A percentile compares a stretch with the other conserved stretches of the same genome.
phyloP scores from a whole-genome alignment of 2,329 filamentous ascomycete species.

The Calonectria henricotiae region DNA sequence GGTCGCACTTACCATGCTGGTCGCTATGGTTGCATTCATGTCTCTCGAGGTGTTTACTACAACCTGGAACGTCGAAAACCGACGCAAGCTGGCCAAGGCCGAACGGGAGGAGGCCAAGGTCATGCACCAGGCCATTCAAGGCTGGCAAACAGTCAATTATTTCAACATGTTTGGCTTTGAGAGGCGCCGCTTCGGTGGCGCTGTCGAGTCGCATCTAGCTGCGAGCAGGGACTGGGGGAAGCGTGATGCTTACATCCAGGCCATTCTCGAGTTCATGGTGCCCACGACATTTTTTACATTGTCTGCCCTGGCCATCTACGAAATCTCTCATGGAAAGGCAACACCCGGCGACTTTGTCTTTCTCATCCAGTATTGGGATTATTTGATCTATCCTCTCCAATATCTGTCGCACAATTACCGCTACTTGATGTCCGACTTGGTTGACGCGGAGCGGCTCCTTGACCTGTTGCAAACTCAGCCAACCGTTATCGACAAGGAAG shows the following conservation, averaged over 20 bases:
- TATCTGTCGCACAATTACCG: conserved; percentile 54
- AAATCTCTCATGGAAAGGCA: conserved; percentile 44
- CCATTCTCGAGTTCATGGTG: conserved; percentile 61
- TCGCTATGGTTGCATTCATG: conserved; percentile 44
- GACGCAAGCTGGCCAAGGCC: conserved; percentile 59
- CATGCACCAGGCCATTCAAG: conserved; percentile 72
- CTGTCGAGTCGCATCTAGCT: conserved; percentile 49
- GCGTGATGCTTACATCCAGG: conserved; percentile 47
- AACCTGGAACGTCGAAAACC: conserved; percentile 58
- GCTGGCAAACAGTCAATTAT: conserved; percentile 73
- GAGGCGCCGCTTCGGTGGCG: conserved; percentile 49
- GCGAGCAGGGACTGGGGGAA: conserved; percentile 46
- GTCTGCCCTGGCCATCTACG: conserved; percentile 43
- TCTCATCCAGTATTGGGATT: conserved; percentile 76
- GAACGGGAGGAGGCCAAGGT: conserved; percentile 67
- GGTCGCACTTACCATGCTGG: conserved; percentile 63
- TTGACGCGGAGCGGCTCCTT: conserved; percentile 77
- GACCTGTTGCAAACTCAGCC: conserved; percentile 73
- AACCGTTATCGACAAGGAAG: conserved; percentile 66
- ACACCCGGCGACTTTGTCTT: conserved; percentile 69
- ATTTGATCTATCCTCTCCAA: conserved; percentile 60
- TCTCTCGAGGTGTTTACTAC: conserved; percentile 55
- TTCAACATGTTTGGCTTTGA: conserved; percentile 59
- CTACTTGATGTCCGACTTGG: conserved; percentile 63
- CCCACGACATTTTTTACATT: conserved; percentile 61